Base-by-base conservation (phyloP, 495 filamentous ascomycete species). In the Aspergillus kassunensis region DNA sequence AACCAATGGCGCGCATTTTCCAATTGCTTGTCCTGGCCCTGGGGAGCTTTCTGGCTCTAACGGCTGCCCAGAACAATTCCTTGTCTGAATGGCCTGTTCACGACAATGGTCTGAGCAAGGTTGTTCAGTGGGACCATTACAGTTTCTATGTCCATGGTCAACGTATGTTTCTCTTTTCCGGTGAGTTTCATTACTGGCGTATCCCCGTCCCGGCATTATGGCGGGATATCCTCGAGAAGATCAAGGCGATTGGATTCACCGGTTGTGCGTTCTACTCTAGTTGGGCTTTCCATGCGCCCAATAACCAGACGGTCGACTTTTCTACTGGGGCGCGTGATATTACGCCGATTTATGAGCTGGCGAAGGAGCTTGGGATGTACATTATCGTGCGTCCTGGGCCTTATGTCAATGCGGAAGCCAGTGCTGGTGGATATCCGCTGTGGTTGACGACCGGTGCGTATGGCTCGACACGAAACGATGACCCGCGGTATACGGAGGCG, bases 371-470 rank as follows among this genome's bases (percentile, higher is more conserved):
- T 12, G 75, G 66, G 3, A 55, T 75, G 37, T 70, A 75, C 34
- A 57, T 73, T 21, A 56, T 71, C 16, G 65, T 68, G 4, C 67
- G 68, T 1, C 70, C 68, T 8, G 72, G 71, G 3, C 67, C 68
- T 2, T 75, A 73, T 49, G 67, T 78, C 58, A 77, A 75, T 54
- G 65, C 70, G 3, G 81, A 83, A 66, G 69, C 75, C 18, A 77
- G 69, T 51, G 80, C 72, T 12, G 81, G 82, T 23, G 82, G 83
- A 0, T 80, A 81, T 57, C 77, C 82, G 0, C 68, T 80, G 12
- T 86, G 82, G 81, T 55, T 80, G 5, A 83, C 82, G 0, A 83
- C 80, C 0, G 81, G 81, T n/a, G 80, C 72, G 0, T 83, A 85
- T 49, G 80, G 80, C 0, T 61, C 69, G 7, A 65, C 83, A 6